Percentiles rank a stretch among this genome's conserved stretches.
Evolutionary conservation across 225 moss, liverwort and hornwort genomes (phyloP).

Genomic region (Takakia lepidozioides): DNA sequence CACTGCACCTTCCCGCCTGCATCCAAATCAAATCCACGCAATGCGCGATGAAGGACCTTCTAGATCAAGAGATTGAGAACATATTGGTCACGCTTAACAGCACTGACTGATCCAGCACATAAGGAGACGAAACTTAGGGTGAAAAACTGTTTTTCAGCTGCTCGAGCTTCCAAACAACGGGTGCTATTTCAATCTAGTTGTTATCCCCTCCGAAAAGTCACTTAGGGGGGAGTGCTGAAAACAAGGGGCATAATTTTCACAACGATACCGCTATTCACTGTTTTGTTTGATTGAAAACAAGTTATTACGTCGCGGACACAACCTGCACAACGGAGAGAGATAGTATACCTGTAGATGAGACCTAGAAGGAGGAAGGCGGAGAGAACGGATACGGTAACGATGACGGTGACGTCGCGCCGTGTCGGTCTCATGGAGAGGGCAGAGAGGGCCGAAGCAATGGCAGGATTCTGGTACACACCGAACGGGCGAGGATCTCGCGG

Average conservation of each 20-base stretch:
- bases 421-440: conserved; percentile 67
- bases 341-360: conserved; percentile 24
- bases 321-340: neutral
- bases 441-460: conserved; percentile 61
- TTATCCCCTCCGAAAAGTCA: neutral
- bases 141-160: too few species aligned
- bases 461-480: conserved; percentile 67
- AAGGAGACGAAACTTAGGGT: too few species aligned
- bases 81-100: too few species aligned
- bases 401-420: conserved; percentile 69
- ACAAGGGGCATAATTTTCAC: neutral
- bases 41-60: too few species aligned
- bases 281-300: neutral
- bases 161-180: too few species aligned
- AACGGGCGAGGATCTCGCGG: conserved; percentile 41
- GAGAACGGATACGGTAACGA: conserved; percentile 39
- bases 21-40: too few species aligned
- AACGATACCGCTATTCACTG: too few species aligned
- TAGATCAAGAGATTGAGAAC: too few species aligned
- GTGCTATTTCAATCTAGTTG: neutral
- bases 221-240: neutral
- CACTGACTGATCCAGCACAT: too few species aligned
- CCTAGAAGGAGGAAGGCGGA: conserved; percentile 23
- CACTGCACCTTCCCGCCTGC: conserved; percentile 33
- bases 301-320: neutral